Percentiles rank a stretch among this genome's conserved stretches.
phyloP scores from a whole-genome alignment of 1,284 basidiomycete species.

The Omphalotus olearius region DNA sequence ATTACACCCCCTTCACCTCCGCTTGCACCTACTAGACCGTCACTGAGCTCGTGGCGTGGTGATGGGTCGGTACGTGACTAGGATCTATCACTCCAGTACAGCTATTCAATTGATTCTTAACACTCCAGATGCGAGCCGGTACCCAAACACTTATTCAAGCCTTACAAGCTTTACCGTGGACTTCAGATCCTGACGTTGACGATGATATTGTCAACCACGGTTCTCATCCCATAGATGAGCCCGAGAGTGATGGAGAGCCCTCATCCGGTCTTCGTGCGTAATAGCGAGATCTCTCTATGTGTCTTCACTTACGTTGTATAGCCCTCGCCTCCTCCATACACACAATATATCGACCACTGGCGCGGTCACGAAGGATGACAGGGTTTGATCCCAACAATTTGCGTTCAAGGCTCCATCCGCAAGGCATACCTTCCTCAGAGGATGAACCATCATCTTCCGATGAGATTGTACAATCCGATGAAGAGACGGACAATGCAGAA shows the following conservation, averaged over 20 bases:
- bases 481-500: slow-evolving; percentile 37
- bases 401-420: slow-evolving; percentile 15
- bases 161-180: slow-evolving; percentile 76
- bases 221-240: slow-evolving; percentile 33
- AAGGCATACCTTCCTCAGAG: slow-evolving; percentile 24
- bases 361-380: slow-evolving; percentile 51
- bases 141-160: slow-evolving; percentile 85
- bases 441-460: slow-evolving; percentile 24
- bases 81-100: slow-evolving; percentile 13
- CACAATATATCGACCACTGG: slow-evolving; percentile 78
- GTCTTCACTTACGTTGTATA: slow-evolving; percentile 15
- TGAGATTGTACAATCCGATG: slow-evolving; percentile 28
- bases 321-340: slow-evolving; percentile 77
- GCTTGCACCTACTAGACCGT: slow-evolving; percentile 35
- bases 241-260: slow-evolving; percentile 45
- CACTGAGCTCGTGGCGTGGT: slow-evolving; percentile 51
- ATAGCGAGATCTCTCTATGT: neutral
- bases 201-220: slow-evolving; percentile 51
- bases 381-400: slow-evolving; percentile 17
- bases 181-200: slow-evolving; percentile 60
- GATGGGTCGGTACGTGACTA: slow-evolving; percentile 57
- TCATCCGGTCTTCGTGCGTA: slow-evolving; percentile 28
- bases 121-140: slow-evolving; percentile 66
- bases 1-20: slow-evolving; percentile 69
- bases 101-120: slow-evolving; percentile 17